Conservation (phyloP, 73 alveolate species). For the Stentor roeselii region DNA sequence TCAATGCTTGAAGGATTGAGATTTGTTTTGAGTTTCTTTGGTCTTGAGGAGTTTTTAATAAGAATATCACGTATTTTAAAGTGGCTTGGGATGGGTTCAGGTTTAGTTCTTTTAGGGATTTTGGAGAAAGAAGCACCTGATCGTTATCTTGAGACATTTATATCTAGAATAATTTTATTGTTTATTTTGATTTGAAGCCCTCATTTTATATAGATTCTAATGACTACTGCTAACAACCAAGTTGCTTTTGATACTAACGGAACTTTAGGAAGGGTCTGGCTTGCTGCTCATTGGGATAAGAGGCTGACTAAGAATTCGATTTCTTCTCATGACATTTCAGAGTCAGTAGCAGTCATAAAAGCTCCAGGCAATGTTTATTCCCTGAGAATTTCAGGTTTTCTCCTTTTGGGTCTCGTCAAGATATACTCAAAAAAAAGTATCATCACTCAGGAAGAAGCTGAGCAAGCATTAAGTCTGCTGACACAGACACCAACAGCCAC, state of each 20-base stretch:
- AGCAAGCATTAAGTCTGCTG: background rate
- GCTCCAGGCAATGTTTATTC: conserved; percentile 16
- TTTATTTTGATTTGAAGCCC: no score
- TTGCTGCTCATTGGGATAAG: conserved; percentile 28
- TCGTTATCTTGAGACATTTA: no score
- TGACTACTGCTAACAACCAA: background rate
- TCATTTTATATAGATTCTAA: no score
- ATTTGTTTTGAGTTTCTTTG: background rate
- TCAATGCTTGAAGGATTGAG: background rate
- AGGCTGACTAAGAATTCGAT: conserved; percentile 10
- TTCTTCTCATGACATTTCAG: background rate
- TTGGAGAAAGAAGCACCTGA: background rate
- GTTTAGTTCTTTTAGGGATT: background rate
- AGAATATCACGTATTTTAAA: background rate
- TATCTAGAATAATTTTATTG: no score
- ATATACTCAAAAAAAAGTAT: conserved; percentile 5
- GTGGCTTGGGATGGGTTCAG: background rate
- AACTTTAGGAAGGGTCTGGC: background rate
- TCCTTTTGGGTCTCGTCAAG: background rate
- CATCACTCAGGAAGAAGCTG: conserved; percentile 12
- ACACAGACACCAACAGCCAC: background rate
- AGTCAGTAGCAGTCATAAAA: background rate
- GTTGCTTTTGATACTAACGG: conserved; percentile 14
- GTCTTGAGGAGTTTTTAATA: background rate
- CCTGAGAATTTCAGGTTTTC: conserved; percentile 8